phyloP scores from a whole-genome alignment of 805 yeast genomes.

The Candida khao-thaluensis region DNA sequence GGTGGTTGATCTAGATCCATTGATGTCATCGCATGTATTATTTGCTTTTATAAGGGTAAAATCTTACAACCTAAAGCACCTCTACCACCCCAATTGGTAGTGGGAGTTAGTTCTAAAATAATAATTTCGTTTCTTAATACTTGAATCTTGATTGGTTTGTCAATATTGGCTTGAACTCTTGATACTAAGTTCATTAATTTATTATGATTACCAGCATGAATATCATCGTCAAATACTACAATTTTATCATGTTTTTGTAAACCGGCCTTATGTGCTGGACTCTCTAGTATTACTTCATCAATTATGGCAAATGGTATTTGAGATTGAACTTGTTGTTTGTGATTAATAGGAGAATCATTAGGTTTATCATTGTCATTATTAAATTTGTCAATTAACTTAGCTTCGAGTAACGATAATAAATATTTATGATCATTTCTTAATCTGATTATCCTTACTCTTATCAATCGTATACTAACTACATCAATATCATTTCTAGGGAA shows the following conservation, averaged over 20 bases:
- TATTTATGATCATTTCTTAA: conserved; percentile 65
- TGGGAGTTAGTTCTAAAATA: conserved; percentile 39
- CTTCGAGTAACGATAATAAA: conserved; percentile 48
- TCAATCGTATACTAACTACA: conserved; percentile 59
- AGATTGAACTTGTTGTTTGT: not conserved
- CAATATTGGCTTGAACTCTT: conserved; percentile 41
- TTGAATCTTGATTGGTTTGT: conserved; percentile 24
- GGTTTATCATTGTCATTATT: conserved; percentile 5
- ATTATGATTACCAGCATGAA: conserved; percentile 57
- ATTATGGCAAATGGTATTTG: conserved; percentile 56
- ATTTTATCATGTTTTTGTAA: conserved; percentile 54
- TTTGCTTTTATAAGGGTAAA: conserved; percentile 38
- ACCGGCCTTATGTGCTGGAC: conserved; percentile 62
- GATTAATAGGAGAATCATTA: not conserved
- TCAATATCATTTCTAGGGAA: conserved; percentile 85
- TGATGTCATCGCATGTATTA: too few relatives aligned
- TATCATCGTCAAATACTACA: conserved; percentile 46
- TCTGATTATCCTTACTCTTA: conserved; percentile 64
- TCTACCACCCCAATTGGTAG: conserved; percentile 58
- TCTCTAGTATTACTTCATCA: conserved; percentile 43
- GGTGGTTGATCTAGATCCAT: too few relatives aligned
- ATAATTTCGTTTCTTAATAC: conserved; percentile 28
- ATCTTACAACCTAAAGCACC: conserved; percentile 72
- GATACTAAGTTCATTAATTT: conserved; percentile 45
- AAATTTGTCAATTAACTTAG: conserved; percentile 47